phyloP scores from a whole-genome alignment of 108 stramenopile species.

The Phaeodactylum tricornutum region DNA sequence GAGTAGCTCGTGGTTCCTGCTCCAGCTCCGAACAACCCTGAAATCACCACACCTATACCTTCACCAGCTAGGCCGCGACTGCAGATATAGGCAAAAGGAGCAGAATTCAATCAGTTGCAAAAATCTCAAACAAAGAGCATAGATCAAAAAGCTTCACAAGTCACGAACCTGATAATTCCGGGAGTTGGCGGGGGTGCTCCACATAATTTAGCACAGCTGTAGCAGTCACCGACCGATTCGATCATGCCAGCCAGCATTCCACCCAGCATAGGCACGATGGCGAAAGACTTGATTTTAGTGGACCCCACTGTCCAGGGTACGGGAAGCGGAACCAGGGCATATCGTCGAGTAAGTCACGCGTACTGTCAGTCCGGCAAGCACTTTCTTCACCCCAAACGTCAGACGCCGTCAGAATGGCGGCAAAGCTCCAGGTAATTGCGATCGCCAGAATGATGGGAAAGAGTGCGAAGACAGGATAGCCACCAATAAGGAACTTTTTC shows the following conservation, averaged over 20 bases:
- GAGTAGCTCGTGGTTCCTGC: constrained; percentile 20
- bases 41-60: constrained; percentile 21
- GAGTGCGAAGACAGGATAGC: constrained; percentile 9
- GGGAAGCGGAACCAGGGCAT: constrained; percentile 21
- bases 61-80: constrained; percentile 19
- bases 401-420: constrained; percentile 17
- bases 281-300: constrained; percentile 15
- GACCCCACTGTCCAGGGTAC: constrained; percentile 21
- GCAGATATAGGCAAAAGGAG: no score
- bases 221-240: constrained; percentile 26
- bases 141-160: no score
- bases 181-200: constrained; percentile 29
- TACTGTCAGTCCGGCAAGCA: constrained; percentile 19
- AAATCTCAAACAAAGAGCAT: no score
- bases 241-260: constrained; percentile 19
- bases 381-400: constrained; percentile 26
- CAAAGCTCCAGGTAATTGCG: constrained; percentile 16
- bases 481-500: background rate
- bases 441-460: constrained; percentile 24
- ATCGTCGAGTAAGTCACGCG: constrained; percentile 6
- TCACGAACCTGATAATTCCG: constrained; percentile 25
- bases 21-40: constrained; percentile 19
- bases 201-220: constrained; percentile 15
- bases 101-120: no score
- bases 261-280: constrained; percentile 25